These are phyloP conservation scores for Phytopythium boreale DNA, from an alignment of 352 stramenopile genomes.

Conservation along the genomic window DNA sequence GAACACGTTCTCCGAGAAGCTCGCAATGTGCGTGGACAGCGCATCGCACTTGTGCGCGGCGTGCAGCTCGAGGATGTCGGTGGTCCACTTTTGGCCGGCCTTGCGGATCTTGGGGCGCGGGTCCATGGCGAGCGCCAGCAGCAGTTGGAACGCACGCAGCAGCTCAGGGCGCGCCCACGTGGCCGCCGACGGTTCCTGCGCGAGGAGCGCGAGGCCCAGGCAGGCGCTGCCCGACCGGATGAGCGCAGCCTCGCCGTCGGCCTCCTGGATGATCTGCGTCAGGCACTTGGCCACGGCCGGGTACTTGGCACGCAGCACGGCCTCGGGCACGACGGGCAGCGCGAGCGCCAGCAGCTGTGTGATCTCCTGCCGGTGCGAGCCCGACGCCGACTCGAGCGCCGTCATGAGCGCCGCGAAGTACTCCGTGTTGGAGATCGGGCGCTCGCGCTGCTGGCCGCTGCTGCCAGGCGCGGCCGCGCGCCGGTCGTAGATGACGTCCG, in stretches of 20 bases:
- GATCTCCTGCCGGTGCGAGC: constrained; percentile 77
- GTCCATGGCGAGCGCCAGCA: constrained; percentile 77
- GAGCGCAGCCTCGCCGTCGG: constrained; percentile 52
- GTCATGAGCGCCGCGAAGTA: constrained; percentile 89
- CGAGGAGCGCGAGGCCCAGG: constrained; percentile 59
- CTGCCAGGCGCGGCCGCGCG: constrained; percentile 14
- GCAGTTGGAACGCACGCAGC: constrained; percentile 72
- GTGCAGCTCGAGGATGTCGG: constrained; percentile 72
- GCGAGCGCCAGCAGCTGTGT: constrained; percentile 74
- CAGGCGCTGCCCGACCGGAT: constrained; percentile 65
- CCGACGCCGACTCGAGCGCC: constrained; percentile 65
- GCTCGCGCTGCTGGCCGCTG: not conserved
- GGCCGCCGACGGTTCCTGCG: constrained; percentile 60
- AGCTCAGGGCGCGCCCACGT: constrained; percentile 69
- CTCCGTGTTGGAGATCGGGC: constrained; percentile 71
- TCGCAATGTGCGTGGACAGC: constrained; percentile 85
- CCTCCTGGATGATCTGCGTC: constrained; percentile 67
- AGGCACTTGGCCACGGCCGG: constrained; percentile 65
- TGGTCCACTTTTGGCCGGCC: constrained; percentile 65
- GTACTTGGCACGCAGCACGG: constrained; percentile 82
- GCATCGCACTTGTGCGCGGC: constrained; percentile 65
- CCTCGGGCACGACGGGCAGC: constrained; percentile 63
- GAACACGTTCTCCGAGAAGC: constrained; percentile 84
- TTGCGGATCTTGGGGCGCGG: constrained; percentile 84
- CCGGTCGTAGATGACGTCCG: constrained; percentile 81